Conservation (phyloP, 768 basidiomycete genomes). For the Rhizopogon roseolus region DNA sequence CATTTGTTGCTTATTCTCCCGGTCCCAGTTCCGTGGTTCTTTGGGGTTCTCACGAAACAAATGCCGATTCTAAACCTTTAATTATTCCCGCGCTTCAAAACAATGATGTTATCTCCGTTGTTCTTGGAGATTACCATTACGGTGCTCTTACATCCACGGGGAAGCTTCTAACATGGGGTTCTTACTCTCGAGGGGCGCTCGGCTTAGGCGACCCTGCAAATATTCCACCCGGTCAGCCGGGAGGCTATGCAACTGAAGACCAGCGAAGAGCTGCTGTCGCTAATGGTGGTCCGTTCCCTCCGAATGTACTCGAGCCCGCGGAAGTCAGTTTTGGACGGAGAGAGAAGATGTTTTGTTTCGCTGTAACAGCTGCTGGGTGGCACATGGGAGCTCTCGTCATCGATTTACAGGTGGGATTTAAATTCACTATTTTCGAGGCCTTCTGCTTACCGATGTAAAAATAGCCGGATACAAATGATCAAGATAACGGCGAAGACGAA, state of each 20-base stretch:
- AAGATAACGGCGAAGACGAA: slow-evolving; percentile 32
- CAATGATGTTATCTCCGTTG: slow-evolving; percentile 76
- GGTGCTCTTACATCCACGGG: slow-evolving; percentile 80
- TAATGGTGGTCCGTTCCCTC: slow-evolving; percentile 20
- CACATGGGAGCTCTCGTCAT: slow-evolving; percentile 88
- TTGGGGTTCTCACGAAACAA: slow-evolving; percentile 54
- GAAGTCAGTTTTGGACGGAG: slow-evolving; percentile 68
- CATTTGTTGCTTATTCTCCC: slow-evolving; percentile 80
- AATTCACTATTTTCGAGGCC: neutral
- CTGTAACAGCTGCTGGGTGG: slow-evolving; percentile 83
- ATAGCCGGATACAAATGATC: slow-evolving; percentile 27
- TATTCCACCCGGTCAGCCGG: slow-evolving; percentile 50
- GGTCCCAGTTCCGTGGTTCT: slow-evolving; percentile 69
- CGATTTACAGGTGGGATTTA: slow-evolving; percentile 59
- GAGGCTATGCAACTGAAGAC: slow-evolving; percentile 46
- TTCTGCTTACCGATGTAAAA: slow-evolving; percentile 1
- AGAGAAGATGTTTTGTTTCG: slow-evolving; percentile 71
- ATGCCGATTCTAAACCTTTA: slow-evolving; percentile 41
- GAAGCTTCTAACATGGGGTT: slow-evolving; percentile 77
- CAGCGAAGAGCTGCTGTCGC: slow-evolving; percentile 25
- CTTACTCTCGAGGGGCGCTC: slow-evolving; percentile 72
- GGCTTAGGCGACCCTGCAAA: slow-evolving; percentile 75
- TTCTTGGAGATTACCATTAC: slow-evolving; percentile 90
- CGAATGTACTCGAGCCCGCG: slow-evolving; percentile 53
- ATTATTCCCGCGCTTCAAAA: slow-evolving; percentile 74